Percentiles rank a stretch among this genome's conserved stretches.
Conservation (phyloP, 495 filamentous ascomycete species). For the Aspergillus haitiensis region DNA sequence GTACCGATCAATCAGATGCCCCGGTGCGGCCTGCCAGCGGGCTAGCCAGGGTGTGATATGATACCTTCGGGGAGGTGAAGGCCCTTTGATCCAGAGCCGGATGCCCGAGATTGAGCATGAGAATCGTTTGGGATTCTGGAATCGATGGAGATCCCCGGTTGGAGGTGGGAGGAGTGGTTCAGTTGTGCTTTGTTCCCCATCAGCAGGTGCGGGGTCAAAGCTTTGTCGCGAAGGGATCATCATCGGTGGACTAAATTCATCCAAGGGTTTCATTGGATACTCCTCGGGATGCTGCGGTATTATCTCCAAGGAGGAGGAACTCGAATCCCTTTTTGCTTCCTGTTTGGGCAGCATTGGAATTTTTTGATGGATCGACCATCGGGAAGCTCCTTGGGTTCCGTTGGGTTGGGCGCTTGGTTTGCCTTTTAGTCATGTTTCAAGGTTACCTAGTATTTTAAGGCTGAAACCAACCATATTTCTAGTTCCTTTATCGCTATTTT, state of each 20-base stretch:
- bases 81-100: slow-evolving; percentile 48
- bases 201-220: slow-evolving; percentile 22
- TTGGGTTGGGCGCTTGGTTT: no score
- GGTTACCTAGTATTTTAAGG: neutral
- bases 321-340: slow-evolving; percentile 12
- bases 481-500: no score
- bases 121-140: slow-evolving; percentile 23
- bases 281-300: slow-evolving; percentile 17
- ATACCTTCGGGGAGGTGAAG: slow-evolving; percentile 56
- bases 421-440: neutral
- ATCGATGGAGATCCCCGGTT: neutral
- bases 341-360: slow-evolving; percentile 19
- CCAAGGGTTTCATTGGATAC: slow-evolving; percentile 18
- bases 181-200: slow-evolving; percentile 19
- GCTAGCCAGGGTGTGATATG: slow-evolving; percentile 65
- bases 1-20: slow-evolving; percentile 56
- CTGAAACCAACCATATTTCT: no score
- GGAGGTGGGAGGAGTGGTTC: slow-evolving; percentile 30
- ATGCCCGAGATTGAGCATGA: slow-evolving; percentile 32
- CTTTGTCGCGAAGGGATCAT: slow-evolving; percentile 19
- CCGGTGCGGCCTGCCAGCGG: slow-evolving; percentile 60
- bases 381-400: neutral
- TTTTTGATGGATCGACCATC: slow-evolving; percentile 10
- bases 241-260: slow-evolving; percentile 20
- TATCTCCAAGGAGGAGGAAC: slow-evolving; percentile 28